A percentile compares a stretch with the other conserved stretches of the same genome.
Evolutionary conservation across 1,139 yeast genomes (phyloP).

Genomic region (Saccharomycopsis phalli): DNA sequence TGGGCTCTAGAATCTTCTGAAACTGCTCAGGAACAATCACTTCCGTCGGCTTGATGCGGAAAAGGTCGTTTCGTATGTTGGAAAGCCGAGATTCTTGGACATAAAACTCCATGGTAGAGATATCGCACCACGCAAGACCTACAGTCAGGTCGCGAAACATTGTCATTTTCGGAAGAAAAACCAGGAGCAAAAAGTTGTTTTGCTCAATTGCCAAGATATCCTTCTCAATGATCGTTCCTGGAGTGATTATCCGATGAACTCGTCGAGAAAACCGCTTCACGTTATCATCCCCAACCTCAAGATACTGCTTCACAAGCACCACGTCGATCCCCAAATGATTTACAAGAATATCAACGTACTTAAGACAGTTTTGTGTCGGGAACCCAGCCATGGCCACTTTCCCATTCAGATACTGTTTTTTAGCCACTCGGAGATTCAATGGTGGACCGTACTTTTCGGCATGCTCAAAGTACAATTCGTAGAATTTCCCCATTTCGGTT

Average conservation of each 20-base stretch:
- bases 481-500: slow-evolving; percentile 86
- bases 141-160: slow-evolving; percentile 40
- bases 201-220: slow-evolving; percentile 64
- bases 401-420: slow-evolving; percentile 33
- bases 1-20: slow-evolving; percentile 19
- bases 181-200: slow-evolving; percentile 62
- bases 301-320: slow-evolving; percentile 69
- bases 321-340: slow-evolving; percentile 62
- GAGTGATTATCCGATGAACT: slow-evolving; percentile 74
- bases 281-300: slow-evolving; percentile 22
- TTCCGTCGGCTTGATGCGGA: slow-evolving; percentile 64
- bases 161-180: slow-evolving; percentile 47
- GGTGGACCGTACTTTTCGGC: slow-evolving; percentile 67
- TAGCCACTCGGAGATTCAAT: slow-evolving; percentile 55
- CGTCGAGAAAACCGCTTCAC: slow-evolving; percentile 50
- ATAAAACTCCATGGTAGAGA: slow-evolving; percentile 72
- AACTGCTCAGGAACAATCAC: slow-evolving; percentile 36
- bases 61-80: slow-evolving; percentile 49
- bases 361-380: slow-evolving; percentile 61
- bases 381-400: slow-evolving; percentile 86
- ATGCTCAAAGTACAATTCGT: slow-evolving; percentile 82
- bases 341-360: slow-evolving; percentile 66
- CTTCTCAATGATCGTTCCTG: slow-evolving; percentile 90
- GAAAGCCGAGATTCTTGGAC: slow-evolving; percentile 52
- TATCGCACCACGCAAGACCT: slow-evolving; percentile 85